A percentile compares a stretch with the other conserved stretches of the same genome.
Conservation (phyloP, 192 early-diverging fungal genomes). For the Backusella tuberculispora region DNA sequence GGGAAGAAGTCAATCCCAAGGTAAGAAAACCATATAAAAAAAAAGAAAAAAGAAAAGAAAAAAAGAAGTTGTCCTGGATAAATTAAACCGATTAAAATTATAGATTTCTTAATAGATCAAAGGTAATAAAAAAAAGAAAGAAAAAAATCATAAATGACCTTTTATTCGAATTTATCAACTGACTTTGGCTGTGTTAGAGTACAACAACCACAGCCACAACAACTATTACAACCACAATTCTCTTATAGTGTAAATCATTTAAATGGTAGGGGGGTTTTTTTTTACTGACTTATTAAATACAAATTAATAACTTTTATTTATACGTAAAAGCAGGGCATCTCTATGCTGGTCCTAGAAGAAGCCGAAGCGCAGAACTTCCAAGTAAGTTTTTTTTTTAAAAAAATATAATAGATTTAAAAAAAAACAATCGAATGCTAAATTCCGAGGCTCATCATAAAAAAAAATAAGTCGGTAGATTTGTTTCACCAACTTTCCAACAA, state of each 20-base stretch:
- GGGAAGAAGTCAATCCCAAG: background rate
- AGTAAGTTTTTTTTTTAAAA: background rate
- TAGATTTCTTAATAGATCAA: background rate
- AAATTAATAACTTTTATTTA: background rate
- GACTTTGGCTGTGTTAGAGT: background rate
- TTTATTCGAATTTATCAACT: background rate
- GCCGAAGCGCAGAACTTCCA: background rate
- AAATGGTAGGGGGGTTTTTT: background rate
- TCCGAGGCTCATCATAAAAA: too few species aligned
- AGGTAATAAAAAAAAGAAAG: background rate
- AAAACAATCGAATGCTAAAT: background rate
- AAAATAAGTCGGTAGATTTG: background rate
- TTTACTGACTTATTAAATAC: background rate
- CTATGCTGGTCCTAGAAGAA: background rate
- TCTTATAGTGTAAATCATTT: background rate
- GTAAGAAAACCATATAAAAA: conserved; percentile 3
- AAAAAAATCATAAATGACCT: background rate
- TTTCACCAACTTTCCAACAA: background rate
- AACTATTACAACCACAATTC: background rate
- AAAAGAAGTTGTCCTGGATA: background rate
- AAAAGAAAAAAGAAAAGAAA: background rate
- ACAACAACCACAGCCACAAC: background rate
- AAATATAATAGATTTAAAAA: background rate
- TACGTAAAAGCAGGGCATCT: too few species aligned
- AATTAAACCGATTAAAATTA: background rate